Evolutionary conservation across 176 grass and related monocot genomes (phyloP).

Genomic region (Oryza meridionalis): DNA sequence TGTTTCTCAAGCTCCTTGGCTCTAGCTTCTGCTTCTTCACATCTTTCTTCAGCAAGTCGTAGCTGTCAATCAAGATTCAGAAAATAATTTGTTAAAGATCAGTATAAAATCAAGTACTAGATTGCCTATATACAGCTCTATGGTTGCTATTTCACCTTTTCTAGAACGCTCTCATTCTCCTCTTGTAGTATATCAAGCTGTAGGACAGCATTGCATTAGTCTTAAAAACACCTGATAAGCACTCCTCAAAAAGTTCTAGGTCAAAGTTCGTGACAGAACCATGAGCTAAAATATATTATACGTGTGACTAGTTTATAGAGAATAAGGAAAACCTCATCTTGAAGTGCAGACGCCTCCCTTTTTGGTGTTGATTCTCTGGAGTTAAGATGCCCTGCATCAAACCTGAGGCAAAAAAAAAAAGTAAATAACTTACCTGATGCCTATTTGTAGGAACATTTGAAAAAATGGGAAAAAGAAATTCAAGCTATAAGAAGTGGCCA

Average conservation of each 20-base stretch:
- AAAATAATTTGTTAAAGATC: constrained; percentile 24
- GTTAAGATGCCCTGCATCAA: constrained; percentile 56
- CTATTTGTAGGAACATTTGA: constrained; percentile 35
- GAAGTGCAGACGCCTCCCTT: constrained; percentile 79
- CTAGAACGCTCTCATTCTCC: constrained; percentile 90
- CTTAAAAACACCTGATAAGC: constrained; percentile 32
- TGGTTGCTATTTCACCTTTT: constrained; percentile 70
- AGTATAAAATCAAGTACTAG: constrained; percentile 5
- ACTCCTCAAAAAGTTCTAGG: constrained; percentile 34
- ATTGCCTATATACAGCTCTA: constrained; percentile 4
- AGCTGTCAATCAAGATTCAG: constrained; percentile 62
- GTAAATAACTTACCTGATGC: constrained; percentile 5
- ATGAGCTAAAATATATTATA: constrained; percentile 8
- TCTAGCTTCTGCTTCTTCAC: constrained; percentile 85
- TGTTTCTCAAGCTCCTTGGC: constrained; percentile 98
- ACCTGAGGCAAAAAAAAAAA: constrained; percentile 50
- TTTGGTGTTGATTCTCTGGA: constrained; percentile 65
- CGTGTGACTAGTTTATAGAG: constrained; percentile 23
- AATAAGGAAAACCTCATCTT: constrained; percentile 84
- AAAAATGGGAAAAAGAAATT: background rate
- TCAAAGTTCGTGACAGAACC: constrained; percentile 33
- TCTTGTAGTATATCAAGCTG: constrained; percentile 99
- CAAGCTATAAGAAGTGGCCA: constrained; percentile 15
- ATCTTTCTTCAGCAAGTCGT: constrained; percentile 92
- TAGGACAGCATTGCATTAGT: constrained; percentile 50